Conservation (phyloP, 805 yeast genomes). For the Sugiyamaella mastotermitis region DNA sequence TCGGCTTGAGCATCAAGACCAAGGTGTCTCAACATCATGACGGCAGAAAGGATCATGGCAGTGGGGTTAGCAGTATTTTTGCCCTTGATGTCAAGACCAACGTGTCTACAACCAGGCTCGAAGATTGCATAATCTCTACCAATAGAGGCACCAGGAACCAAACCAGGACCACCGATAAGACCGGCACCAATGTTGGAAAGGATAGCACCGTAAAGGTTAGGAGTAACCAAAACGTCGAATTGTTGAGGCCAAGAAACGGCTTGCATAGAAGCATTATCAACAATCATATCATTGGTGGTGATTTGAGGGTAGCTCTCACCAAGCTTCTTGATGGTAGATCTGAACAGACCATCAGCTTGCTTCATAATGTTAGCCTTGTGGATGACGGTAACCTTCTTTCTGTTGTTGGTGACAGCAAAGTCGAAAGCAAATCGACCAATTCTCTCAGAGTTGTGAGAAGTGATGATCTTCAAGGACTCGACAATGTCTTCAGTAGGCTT, state of each 20-base stretch:
- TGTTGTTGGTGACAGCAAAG: constrained; percentile 86
- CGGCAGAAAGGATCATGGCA: constrained; percentile 88
- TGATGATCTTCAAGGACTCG: constrained; percentile 91
- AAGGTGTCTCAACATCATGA: constrained; percentile 91
- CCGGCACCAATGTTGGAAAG: constrained; percentile 98
- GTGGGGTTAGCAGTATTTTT: constrained; percentile 96
- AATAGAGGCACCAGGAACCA: constrained; percentile 96
- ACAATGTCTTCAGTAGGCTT: constrained; percentile 97
- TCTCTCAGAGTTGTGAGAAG: constrained; percentile 92
- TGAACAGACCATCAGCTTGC: constrained; percentile 96
- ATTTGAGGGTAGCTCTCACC: constrained; percentile 81
- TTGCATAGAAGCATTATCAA: constrained; percentile 98
- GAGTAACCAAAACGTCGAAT: constrained; percentile 96
- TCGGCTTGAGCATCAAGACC: constrained; percentile 83
- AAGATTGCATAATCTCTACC: constrained; percentile 97
- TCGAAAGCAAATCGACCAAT: constrained; percentile 96
- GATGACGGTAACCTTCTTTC: constrained; percentile 90
- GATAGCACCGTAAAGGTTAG: constrained; percentile 96
- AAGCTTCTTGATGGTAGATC: constrained; percentile 84
- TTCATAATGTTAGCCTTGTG: constrained; percentile 99
- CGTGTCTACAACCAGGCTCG: constrained; percentile 99
- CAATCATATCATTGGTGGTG: constrained; percentile 85
- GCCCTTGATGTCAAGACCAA: constrained; percentile 93
- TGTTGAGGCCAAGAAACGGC: constrained; percentile 98
- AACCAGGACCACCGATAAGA: constrained; percentile 95